phyloP scores from a whole-genome alignment of 75 land plant species.

The Pinus albicaulis region DNA sequence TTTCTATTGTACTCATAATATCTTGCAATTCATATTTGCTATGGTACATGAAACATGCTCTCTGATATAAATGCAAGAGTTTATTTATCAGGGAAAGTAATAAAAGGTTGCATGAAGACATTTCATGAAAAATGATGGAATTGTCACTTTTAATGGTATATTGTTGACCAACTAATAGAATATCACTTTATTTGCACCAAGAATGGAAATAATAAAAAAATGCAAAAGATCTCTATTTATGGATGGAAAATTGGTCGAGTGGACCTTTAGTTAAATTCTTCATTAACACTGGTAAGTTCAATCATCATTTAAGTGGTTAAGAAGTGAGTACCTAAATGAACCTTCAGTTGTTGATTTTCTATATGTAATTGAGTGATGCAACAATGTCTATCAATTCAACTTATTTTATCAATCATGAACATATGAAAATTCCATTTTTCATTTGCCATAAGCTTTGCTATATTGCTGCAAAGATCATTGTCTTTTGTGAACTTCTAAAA shows the following conservation, averaged over 20 bases:
- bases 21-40: no score
- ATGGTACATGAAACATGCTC: no score
- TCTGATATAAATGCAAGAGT: no score
- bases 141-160: no score
- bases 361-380: neutral
- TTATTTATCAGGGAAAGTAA: no score
- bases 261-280: constrained; percentile 95
- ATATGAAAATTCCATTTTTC: neutral
- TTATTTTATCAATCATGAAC: neutral
- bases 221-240: no score
- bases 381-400: neutral
- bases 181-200: no score
- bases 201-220: no score
- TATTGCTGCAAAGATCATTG: neutral
- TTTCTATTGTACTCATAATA: no score
- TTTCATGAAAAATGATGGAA: no score
- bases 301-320: neutral
- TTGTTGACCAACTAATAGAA: no score
- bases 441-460: neutral
- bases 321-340: neutral
- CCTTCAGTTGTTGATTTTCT: neutral
- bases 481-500: neutral
- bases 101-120: no score
- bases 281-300: constrained; percentile 72
- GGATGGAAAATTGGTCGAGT: constrained; percentile 87